Evolutionary conservation across 2,329 filamentous ascomycete genomes (phyloP).

Genomic region (Alternaria triticimaculans): DNA sequence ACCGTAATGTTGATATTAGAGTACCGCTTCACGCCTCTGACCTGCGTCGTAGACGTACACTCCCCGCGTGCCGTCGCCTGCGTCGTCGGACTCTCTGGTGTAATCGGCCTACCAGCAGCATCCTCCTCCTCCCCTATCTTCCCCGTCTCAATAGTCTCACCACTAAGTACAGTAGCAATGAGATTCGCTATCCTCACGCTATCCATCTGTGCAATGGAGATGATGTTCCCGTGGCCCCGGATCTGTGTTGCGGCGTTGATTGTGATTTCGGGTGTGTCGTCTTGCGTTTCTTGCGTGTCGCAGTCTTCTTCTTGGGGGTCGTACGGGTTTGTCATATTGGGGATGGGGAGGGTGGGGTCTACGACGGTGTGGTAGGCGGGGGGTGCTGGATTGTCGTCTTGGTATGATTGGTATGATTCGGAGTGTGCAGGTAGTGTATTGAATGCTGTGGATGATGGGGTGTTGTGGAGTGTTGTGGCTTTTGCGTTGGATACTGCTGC

Average conservation of each 20-base stretch:
- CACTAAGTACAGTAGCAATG: conserved; percentile 29
- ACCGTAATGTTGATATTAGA: conserved; percentile 41
- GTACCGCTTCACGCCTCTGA: conserved; percentile 10
- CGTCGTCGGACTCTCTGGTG: conserved; percentile 4
- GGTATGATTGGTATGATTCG: not conserved
- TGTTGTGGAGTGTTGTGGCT: conserved; percentile 13
- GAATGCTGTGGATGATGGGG: conserved; percentile 1
- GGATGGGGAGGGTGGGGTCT: conserved; percentile 26
- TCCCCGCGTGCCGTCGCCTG: conserved; percentile 7
- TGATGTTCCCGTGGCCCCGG: conserved; percentile 43
- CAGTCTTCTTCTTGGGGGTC: conserved; percentile 21
- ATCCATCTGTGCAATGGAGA: conserved; percentile 43
- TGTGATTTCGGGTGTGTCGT: conserved; percentile 38
- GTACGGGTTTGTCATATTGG: conserved; percentile 29
- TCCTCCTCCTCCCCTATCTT: not conserved
- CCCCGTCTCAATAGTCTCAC: not conserved
- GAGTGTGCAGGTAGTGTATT: not conserved
- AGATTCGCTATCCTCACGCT: conserved; percentile 36
- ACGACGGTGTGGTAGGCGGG: conserved; percentile 42
- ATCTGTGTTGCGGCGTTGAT: conserved; percentile 46
- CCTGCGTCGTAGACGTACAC: conserved; percentile 10
- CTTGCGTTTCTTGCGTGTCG: not conserved
- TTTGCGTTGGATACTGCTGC: conserved; percentile 30
- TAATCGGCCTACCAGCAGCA: not conserved
- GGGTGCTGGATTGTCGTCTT: conserved; percentile 32